These are phyloP conservation scores for Plasmodium vivax DNA, from an alignment of 169 alveolate genomes.

Conservation along the genomic window DNA sequence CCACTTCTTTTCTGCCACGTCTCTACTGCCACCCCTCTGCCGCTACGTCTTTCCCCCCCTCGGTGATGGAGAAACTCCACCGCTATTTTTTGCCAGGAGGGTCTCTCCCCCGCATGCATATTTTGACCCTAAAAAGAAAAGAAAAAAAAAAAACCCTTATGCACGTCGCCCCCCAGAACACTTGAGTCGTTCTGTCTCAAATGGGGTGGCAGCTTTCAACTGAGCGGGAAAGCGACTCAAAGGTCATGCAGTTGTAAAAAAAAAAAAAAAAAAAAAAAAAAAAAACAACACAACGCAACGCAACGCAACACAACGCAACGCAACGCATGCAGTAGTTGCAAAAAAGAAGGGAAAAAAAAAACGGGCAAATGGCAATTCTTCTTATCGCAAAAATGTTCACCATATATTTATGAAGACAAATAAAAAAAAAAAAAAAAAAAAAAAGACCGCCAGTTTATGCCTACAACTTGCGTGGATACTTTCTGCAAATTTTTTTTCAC, in stretches of 20 bases:
- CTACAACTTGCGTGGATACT: background rate
- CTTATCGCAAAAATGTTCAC: background rate
- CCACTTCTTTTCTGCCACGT: background rate
- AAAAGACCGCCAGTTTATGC: background rate
- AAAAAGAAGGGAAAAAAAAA: background rate
- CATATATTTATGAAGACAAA: background rate
- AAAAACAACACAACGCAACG: background rate
- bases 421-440: background rate
- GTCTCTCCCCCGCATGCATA: background rate
- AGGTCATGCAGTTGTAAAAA: background rate
- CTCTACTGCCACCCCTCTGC: background rate
- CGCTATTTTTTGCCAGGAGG: background rate
- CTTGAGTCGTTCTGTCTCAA: background rate
- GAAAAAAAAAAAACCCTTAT: background rate
- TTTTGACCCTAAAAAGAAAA: background rate
- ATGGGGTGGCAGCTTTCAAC: background rate
- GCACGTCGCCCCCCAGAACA: background rate
- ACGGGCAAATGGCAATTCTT: background rate
- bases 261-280: background rate
- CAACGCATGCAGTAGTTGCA: background rate
- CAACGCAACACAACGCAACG: background rate
- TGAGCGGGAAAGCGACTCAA: background rate
- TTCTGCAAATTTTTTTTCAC: background rate
- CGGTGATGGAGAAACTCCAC: background rate
- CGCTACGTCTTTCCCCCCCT: background rate